Base-by-base conservation (phyloP, 129 eudicot species). In the Deinandra increscens region DNA sequence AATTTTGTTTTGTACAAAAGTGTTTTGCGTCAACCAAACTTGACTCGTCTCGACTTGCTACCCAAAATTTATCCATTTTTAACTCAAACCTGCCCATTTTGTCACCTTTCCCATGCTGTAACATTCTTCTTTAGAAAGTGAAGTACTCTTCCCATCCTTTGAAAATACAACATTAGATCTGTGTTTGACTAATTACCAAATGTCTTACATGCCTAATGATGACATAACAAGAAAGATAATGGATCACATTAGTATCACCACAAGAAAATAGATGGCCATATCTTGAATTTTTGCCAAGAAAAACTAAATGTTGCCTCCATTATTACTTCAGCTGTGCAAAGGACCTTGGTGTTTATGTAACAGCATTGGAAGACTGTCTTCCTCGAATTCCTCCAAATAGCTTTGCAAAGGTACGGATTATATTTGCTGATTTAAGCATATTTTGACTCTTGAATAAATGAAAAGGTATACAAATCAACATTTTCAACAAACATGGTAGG, bases 371-470 rank as follows among this genome's bases (percentile, higher is more conserved):
- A 72, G 77, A 80, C 51, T 70, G 84, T 63, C 88, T 88, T 72
- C 90, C 85, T 58, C 82, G 88, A 43, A 91, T 91, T 68, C 96
- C 96, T 74, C 85, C 96, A 13, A 84, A 91, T 83, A 85, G 96
- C 80, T 84, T 91, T 7, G 79, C 93, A 53, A 88, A 91, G 96
- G 97, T 91, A 74, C 64, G 7, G 39, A 51, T 7, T 7, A 58
- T 46, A 54, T 20, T 2, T 53, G 20, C 14, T 20, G 31, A 20
- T 53, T 53, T 19, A 53, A 5, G 60, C n/a, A 53, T 14, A 19
- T 53, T 7, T 53, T 20, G 0, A 20, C 31, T 19, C 33, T 53
- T 19, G 14, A 7, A 9, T 20, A 9, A 8, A 53, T 20, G 34
- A 19, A 8, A 53, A 19, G 33, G 60, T 19, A 36, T 36, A 36